Conservation (phyloP, 2,329 filamentous ascomycete genomes). For the Ilyonectria robusta region DNA sequence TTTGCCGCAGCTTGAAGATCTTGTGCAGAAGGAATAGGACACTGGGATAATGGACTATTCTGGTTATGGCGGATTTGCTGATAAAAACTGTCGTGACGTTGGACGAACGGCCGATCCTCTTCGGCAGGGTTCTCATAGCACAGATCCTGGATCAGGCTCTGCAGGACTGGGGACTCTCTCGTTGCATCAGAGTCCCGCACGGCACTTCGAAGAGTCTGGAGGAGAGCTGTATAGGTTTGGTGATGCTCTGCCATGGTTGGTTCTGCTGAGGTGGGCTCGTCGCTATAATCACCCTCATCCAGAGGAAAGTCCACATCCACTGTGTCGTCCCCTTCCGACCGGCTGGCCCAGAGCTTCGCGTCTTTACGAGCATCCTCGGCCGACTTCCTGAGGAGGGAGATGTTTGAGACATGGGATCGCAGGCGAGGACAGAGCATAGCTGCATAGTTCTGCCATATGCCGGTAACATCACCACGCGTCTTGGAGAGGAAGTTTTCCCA, state of each 20-base stretch:
- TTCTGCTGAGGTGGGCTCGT: constrained; percentile 1
- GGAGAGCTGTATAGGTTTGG: constrained; percentile 27
- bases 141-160: constrained; percentile 22
- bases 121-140: constrained; percentile 15
- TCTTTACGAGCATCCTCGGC: constrained; percentile 17
- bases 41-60: not conserved
- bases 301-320: not conserved
- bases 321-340: no score
- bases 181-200: constrained; percentile 28
- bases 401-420: constrained; percentile 19
- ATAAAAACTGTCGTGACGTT: constrained; percentile 25
- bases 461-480: constrained; percentile 12
- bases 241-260: constrained; percentile 23
- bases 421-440: constrained; percentile 19
- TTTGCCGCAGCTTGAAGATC: constrained; percentile 20
- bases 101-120: constrained; percentile 22
- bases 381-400: constrained; percentile 29
- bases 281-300: constrained; percentile 13
- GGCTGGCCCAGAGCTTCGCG: no score
- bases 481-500: constrained; percentile 26
- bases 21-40: constrained; percentile 2
- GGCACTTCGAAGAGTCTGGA: constrained; percentile 26
- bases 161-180: constrained; percentile 25
- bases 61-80: constrained; percentile 26
- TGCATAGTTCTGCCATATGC: constrained; percentile 20